A percentile compares a stretch with the other conserved stretches of the same genome.
These are phyloP conservation scores for Lipomyces yamadae DNA, from an alignment of 805 yeast species.

Conservation along the genomic window DNA sequence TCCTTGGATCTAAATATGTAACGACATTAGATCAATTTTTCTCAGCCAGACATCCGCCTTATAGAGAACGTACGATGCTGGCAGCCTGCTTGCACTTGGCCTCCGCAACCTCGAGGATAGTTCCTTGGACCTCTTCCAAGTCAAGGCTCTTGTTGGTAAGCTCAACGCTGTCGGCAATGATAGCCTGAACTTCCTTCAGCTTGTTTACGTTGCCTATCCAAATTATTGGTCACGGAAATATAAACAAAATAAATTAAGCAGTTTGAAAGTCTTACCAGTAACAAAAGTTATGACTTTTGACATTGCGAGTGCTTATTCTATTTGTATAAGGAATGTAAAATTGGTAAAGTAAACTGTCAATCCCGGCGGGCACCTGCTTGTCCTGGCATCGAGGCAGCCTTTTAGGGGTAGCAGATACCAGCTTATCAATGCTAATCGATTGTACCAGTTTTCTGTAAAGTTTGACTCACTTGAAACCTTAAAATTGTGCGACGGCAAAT, in stretches of 20 bases:
- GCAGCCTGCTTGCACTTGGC: conserved; percentile 83
- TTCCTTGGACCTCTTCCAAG: conserved; percentile 88
- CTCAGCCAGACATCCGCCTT: too few species aligned
- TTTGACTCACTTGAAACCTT: too few species aligned
- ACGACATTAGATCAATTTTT: neutral
- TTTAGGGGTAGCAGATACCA: too few species aligned
- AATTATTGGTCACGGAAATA: conserved; percentile 48
- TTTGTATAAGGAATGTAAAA: neutral
- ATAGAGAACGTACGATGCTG: conserved; percentile 46
- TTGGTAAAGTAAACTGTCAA: neutral
- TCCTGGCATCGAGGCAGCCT: too few species aligned
- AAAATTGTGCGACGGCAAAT: too few species aligned
- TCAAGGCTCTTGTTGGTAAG: conserved; percentile 74
- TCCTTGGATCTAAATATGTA: conserved; percentile 53
- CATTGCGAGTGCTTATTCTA: conserved; percentile 13
- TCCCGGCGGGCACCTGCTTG: too few species aligned
- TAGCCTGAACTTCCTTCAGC: conserved; percentile 78
- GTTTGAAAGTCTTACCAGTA: conserved; percentile 78
- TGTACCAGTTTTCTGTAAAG: too few species aligned
- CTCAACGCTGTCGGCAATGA: conserved; percentile 53
- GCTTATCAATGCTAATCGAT: too few species aligned
- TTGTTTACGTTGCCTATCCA: conserved; percentile 90
- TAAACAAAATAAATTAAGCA: conserved; percentile 50
- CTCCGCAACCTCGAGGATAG: conserved; percentile 77
- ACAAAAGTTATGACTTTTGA: conserved; percentile 61